These are phyloP conservation scores for Pseudogymnoascus sp. DNA, from an alignment of 2,329 filamentous ascomycete genomes.

Conservation along the genomic window DNA sequence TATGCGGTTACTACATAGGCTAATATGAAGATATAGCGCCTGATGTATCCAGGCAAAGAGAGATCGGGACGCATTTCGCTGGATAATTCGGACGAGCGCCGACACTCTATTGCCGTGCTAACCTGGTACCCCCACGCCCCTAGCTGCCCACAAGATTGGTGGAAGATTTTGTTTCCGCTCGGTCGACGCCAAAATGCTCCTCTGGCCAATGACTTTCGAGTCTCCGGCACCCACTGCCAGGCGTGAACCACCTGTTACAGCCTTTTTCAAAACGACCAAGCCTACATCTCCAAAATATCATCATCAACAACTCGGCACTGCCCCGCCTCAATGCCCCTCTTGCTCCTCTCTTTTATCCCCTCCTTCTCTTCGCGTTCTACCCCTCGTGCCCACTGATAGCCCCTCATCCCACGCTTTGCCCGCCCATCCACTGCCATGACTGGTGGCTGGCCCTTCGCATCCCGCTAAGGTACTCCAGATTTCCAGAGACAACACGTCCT, in stretches of 20 bases:
- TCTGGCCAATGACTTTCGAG: not conserved
- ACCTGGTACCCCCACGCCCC: not conserved
- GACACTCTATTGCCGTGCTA: not conserved
- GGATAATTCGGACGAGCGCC: not conserved
- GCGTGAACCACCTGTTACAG: not conserved
- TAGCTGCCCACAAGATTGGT: not conserved
- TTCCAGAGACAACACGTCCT: not conserved
- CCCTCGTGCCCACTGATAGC: not conserved
- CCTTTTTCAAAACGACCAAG: not conserved
- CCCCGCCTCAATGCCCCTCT: not conserved
- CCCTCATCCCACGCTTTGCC: not conserved
- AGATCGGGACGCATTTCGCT: not conserved
- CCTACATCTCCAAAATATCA: not conserved
- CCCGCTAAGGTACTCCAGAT: slow-evolving; percentile 1
- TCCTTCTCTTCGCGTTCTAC: not conserved
- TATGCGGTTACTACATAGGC: not conserved
- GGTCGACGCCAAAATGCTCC: not conserved
- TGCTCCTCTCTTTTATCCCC: not conserved
- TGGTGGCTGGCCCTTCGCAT: not conserved
- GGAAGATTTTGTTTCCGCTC: not conserved
- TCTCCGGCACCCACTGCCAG: slow-evolving; percentile 4
- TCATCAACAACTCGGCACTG: not conserved
- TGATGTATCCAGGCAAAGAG: not conserved
- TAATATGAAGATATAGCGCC: not conserved
- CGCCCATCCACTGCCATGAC: not conserved